These are phyloP conservation scores for Hirschioporus abietinus DNA, from an alignment of 768 basidiomycete species.

Conservation along the genomic window DNA sequence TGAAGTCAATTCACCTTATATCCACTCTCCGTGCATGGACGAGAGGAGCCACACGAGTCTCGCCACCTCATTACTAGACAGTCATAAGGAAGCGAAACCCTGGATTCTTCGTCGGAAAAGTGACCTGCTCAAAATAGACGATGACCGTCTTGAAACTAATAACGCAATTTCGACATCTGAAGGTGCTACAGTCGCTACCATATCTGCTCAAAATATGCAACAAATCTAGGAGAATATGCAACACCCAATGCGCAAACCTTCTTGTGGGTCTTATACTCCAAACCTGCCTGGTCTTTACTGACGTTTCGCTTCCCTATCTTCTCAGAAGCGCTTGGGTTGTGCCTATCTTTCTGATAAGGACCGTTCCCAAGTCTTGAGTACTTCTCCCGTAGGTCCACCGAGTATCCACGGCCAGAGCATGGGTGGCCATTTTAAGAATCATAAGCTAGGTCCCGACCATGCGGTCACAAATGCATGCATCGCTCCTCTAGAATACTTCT, in stretches of 20 bases:
- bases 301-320: not conserved
- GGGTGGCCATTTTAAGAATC: not conserved
- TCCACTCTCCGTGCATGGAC: not conserved
- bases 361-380: not conserved
- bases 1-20: not conserved
- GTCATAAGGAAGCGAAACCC: not conserved
- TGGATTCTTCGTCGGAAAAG: not conserved
- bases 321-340: not conserved
- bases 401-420: not conserved
- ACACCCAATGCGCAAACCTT: not conserved
- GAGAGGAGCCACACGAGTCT: not conserved
- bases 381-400: not conserved
- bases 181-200: not conserved
- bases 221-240: not conserved
- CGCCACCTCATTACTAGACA: not conserved
- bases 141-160: not conserved
- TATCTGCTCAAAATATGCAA: not conserved
- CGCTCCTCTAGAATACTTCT: not conserved
- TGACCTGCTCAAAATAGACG: not conserved
- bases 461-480: not conserved
- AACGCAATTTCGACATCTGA: not conserved
- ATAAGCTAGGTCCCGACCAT: not conserved
- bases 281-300: not conserved
- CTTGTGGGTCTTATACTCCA: not conserved
- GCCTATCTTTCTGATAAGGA: not conserved